A percentile compares a stretch with the other conserved stretches of the same genome.
Conservation (phyloP, 352 stramenopile genomes). For the Phytophthora fragariae region DNA sequence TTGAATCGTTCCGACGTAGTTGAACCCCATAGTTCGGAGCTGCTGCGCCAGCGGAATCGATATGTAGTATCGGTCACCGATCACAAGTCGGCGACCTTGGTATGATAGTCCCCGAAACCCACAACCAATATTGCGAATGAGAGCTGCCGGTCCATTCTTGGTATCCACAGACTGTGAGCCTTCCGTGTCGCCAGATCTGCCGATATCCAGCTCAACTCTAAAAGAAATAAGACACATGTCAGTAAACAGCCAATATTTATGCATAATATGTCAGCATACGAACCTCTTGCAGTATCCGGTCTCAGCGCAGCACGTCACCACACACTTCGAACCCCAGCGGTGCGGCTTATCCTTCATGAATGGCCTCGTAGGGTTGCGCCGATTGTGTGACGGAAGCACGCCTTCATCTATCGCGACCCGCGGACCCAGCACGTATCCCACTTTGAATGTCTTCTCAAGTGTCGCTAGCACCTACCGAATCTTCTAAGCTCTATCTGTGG, state of each 20-base stretch:
- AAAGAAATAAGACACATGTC: neutral
- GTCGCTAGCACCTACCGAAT: neutral
- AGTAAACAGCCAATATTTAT: neutral
- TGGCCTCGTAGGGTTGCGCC: neutral
- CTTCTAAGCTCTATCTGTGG: neutral
- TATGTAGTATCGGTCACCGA: neutral
- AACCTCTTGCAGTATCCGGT: neutral
- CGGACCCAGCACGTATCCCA: neutral
- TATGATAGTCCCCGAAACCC: neutral
- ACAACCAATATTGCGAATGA: neutral
- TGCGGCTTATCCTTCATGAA: constrained; percentile 2
- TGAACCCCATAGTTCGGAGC: neutral
- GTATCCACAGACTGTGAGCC: neutral
- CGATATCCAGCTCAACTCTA: neutral
- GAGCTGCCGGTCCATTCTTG: neutral
- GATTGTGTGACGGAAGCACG: neutral
- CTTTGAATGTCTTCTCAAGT: neutral
- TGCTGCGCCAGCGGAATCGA: neutral
- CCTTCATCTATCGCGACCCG: neutral
- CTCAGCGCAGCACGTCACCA: neutral
- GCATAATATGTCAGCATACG: neutral
- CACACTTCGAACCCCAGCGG: neutral
- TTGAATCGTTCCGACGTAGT: neutral
- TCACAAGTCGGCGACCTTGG: neutral
- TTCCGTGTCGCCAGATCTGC: neutral